Base-by-base conservation (phyloP, 768 basidiomycete species). In the Mycena belliarum region DNA sequence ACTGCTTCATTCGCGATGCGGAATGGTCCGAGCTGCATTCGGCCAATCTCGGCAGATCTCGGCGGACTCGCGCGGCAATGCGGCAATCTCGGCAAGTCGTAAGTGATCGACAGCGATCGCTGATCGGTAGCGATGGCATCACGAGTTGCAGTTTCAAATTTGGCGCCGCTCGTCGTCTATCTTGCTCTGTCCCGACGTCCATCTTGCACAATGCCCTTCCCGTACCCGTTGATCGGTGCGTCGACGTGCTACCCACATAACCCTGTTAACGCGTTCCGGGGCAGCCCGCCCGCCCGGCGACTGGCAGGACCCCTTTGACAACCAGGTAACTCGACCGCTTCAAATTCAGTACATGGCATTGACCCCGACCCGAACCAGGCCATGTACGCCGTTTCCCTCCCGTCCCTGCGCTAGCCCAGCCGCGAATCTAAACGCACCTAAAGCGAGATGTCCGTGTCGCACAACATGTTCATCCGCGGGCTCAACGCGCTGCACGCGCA, bases 361-460 rank as follows among this genome's bases (percentile, higher is more conserved):
- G n/a, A n/a, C n/a, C n/a, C n/a, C n/a, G n/a, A n/a, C n/a, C n/a
- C n/a, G n/a, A n/a, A n/a, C n/a, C n/a, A n/a, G n/a, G n/a, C n/a
- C n/a, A n/a, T 72, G 71, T 69, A 57, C 33, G 66, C 25, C 28
- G 4, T 21, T 38, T 38, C 33, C 3, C 4, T 35, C 10, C 20
- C 10, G 3, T n/a, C 37, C 20, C 20, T 38, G 37, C 18, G 18
- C 37, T 18, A 10, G 10, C n/a, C n/a, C n/a, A n/a, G n/a, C n/a
- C n/a, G n/a, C n/a, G n/a, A n/a, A n/a, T n/a, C n/a, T n/a, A n/a
- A 45, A 20, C 8, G 32, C 42, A 2, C 11, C 15, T 46, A 18
- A 46, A 73, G 72, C 15, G 65, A 72, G 16, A 73, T 72, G 72
- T 57, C 68, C 28, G 63, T 69, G 8, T 57, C 67, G 0, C 71